Evolutionary conservation across 495 filamentous ascomycete species (phyloP), one percentile per base, ranked within the genome.

Genomic region (Polyplosphaeria fusca): DNA sequence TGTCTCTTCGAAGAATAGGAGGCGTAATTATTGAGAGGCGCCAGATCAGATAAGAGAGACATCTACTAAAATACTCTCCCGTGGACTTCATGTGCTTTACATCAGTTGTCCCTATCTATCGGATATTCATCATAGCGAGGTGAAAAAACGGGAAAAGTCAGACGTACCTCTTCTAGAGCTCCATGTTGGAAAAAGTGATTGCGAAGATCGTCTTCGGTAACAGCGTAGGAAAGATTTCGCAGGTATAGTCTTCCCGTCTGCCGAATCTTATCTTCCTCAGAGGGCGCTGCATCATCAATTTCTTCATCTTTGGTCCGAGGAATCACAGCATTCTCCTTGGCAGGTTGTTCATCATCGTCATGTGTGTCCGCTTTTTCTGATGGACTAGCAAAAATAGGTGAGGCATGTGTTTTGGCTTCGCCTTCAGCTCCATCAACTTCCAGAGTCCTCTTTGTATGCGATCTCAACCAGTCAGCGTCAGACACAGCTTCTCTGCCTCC

Each of bases 81-180:
- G 77, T 71, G 51, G 64, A 79, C 77, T 84, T 85, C 84, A 86
- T 68, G 43, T 81, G 81, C 81, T 72, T 68, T 71, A 83, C 85
- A 93, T 96, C 83, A 87, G 91, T 80, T 97, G 92, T 96, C 93
- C 93, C 93, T 97, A 97, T 96, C 92, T 12, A n/a, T 42, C 83
- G 86, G 86, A 82, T 82, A 72, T 85, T 96, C 92, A 96, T 96
- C 92, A 91, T 78, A 68, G 69, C 39, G 39, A 30, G 28, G 25
- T 70, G 47, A 38, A 16, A 27, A 24, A 41, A 28, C 47, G 43
- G 46, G 44, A 53, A 68, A 64, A 47, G 66, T 53, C 55, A 58
- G 47, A 18, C 87, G 79, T 81, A 97, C 93, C 86, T 97, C 94
- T 78, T 90, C 84, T 38, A 96, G 71, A 46, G 74, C 70, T 24